Evolutionary conservation across 75 land plant species (phyloP), one percentile per base, ranked within the genome.

Genomic region (Cupressus sempervirens): DNA sequence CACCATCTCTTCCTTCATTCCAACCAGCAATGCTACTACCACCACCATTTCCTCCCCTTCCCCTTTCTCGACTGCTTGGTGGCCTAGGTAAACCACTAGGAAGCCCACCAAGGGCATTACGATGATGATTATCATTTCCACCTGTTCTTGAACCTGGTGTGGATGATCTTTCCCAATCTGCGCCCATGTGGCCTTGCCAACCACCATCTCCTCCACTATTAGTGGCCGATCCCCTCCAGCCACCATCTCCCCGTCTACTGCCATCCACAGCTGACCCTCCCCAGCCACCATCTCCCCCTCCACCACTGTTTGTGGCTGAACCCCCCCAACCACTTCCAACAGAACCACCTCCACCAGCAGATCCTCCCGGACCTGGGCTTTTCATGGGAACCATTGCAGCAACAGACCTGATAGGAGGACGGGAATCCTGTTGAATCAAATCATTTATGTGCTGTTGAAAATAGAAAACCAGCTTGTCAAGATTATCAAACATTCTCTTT

Each of bases 321-420:
- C 88, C 90, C 65, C 90, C 90, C 85, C 91, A 88, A 20, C 86
- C 83, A 72, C 74, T 72, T 72, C 74, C 35, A 72, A 72, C 74
- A 72, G 74, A 72, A 84, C 86, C 48, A 3, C 86, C 91, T 30
- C 54, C 86, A 26, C 81, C 87, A 2, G 88, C 85, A 45, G 86
- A 83, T 20, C 88, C 92, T 40, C 95, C 92, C 50, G 84, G 75
- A 41, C 92, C 92, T 72, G 98, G 94, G 83, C 93, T 90, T 82
- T 90, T 90, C 88, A 94, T 89, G 38, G 99, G 99, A n/a, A 97
- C 99, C 94, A 89, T 92, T 4, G 99, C 97, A 83, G 98, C 99
- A 84, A 93, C 90, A n/a, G 95, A 92, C 68, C 93, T 80, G 26
- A 92, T 86, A 40, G 98, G 92, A 29, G 86, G 93, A 34, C 83